Base-by-base conservation (phyloP, 2,329 filamentous ascomycete species). In the Beauveria pseudobassiana region DNA sequence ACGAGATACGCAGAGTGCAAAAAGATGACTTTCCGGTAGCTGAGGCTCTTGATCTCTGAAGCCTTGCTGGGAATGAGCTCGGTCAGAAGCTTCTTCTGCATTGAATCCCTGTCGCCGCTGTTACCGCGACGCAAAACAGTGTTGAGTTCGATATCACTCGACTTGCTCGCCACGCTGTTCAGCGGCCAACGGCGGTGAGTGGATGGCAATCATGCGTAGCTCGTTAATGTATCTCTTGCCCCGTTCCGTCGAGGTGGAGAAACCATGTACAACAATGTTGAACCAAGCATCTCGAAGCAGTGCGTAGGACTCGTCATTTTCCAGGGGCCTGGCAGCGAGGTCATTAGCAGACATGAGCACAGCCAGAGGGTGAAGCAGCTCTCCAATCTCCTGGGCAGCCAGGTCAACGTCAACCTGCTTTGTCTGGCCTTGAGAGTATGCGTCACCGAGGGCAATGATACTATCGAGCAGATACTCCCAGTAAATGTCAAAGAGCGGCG, bases 141-240 rank as follows among this genome's bases (percentile, higher is more conserved):
- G 70, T 99, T 98, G 46, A 99, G 83, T 70, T 99, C 95, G 61
- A 99, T 93, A 66, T 98, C 95, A 72, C 93, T 97, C 95, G 10
- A 95, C 83, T 70, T 96, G 88, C 67, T 96, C 93, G 34, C 91
- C 89, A 63, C 92, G 87, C 71, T 96, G 90, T 70, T 96, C 91
- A 2, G 93, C 87, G 38, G 99, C 89, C 60, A 99, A 77, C 0
- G 95, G 90, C 30, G 90, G 87, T 14, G 93, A 96, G 74, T 96
- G 87, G 57, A 91, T 85, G 1, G 96, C 93, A 71, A 99, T 87
- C 42, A 90, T 80, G 26, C 90, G 86, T 22, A 99, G 80, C 70
- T 97, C 92, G 62, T 88, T 82, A 55, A 87, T 75, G 68, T 96
- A 86, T 66, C 85, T 84, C 71, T 87, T 88, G 20, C 88, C 90